Conservation (phyloP, 2,329 filamentous ascomycete genomes). For the Verticillium albo-atrum region DNA sequence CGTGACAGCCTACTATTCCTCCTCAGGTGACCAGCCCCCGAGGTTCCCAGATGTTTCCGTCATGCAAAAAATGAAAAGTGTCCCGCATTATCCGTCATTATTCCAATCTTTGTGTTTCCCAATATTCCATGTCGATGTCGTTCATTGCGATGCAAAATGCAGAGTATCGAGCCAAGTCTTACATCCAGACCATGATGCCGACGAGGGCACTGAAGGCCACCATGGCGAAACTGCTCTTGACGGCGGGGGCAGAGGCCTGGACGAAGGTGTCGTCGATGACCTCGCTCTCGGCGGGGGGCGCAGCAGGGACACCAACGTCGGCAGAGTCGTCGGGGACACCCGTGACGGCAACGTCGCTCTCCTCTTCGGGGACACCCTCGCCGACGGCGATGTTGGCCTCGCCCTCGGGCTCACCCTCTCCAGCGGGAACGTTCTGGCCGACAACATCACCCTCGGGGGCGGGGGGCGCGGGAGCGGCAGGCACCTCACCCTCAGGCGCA, state of each 20-base stretch:
- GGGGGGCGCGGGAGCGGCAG: neutral
- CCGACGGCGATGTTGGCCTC: neutral
- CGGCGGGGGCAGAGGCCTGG: neutral
- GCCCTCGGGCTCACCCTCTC: neutral
- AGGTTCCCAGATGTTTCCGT: neutral
- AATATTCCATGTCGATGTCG: too few species aligned
- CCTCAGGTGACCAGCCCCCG: neutral
- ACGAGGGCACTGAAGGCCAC: neutral
- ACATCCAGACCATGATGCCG: neutral
- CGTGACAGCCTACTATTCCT: neutral
- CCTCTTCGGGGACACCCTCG: neutral
- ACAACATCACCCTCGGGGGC: neutral
- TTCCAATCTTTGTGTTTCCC: too few species aligned
- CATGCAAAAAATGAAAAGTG: neutral
- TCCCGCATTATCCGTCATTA: neutral
- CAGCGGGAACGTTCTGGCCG: neutral
- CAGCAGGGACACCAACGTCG: neutral
- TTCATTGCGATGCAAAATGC: too few species aligned
- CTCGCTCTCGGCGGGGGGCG: neutral
- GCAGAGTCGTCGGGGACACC: neutral
- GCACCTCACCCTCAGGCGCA: neutral
- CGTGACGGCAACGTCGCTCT: neutral
- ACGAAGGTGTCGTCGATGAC: neutral
- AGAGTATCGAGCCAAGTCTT: neutral
- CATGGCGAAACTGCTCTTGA: neutral